phyloP scores from a whole-genome alignment of 1,139 yeast genomes.

The Kurtzmaniella natalensis region DNA sequence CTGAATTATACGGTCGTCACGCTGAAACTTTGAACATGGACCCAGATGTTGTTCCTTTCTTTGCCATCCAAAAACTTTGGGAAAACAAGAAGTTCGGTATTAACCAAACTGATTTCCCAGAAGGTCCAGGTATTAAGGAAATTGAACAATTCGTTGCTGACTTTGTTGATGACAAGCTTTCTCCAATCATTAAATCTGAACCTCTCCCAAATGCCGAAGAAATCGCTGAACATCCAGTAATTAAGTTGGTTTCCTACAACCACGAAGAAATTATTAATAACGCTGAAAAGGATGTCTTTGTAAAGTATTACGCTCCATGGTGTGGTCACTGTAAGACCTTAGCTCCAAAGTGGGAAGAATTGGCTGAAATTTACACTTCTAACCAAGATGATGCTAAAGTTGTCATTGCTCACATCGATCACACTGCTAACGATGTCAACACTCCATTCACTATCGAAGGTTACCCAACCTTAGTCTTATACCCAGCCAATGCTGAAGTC shows the following conservation, averaged over 20 bases:
- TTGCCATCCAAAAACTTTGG: conserved; percentile 75
- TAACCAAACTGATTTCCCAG: conserved; percentile 39
- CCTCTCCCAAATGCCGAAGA: conserved; percentile 68
- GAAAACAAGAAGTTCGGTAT: conserved; percentile 74
- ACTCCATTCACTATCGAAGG: conserved; percentile 67
- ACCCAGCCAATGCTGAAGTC: conserved; percentile 83
- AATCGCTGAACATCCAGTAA: conserved; percentile 67
- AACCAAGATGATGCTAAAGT: conserved; percentile 50
- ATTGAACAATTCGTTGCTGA: conserved; percentile 62
- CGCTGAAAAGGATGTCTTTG: conserved; percentile 75
- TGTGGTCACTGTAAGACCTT: conserved; percentile 97
- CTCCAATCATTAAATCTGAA: conserved; percentile 80
- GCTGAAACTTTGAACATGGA: conserved; percentile 85
- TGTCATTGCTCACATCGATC: conserved; percentile 81
- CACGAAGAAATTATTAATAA: conserved; percentile 70
- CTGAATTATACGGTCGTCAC: conserved; percentile 76
- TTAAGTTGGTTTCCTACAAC: conserved; percentile 79
- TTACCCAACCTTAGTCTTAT: conserved; percentile 88
- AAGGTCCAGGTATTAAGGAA: conserved; percentile 34
- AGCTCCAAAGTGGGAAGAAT: conserved; percentile 88
- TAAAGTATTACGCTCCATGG: conserved; percentile 98
- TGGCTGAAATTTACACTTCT: conserved; percentile 62
- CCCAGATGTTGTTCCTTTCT: conserved; percentile 79
- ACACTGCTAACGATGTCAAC: conserved; percentile 83
- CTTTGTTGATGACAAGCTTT: conserved; percentile 59